Conservation (phyloP, 192 early-diverging fungal species). For the Diversispora eburnea region DNA sequence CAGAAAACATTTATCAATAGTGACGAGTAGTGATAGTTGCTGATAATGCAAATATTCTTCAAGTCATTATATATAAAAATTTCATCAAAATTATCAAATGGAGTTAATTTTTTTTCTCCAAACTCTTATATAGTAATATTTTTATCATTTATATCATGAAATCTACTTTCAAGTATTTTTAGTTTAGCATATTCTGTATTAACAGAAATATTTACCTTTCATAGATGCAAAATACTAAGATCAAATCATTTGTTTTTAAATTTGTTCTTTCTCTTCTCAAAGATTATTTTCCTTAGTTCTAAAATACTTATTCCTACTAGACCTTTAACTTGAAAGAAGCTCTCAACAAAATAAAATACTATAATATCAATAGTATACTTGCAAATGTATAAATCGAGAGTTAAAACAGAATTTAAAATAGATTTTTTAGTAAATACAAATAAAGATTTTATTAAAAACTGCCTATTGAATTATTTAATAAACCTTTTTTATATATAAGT, state of each 20-base stretch:
- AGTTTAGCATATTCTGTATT: conserved; percentile 21
- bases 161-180: conserved; percentile 25
- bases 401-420: conserved; percentile 5
- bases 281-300: conserved; percentile 14
- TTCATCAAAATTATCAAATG: conserved; percentile 19
- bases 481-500: conserved; percentile 16
- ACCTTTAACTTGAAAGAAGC: conserved; percentile 9
- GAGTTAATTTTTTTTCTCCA: conserved; percentile 6
- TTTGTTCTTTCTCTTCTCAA: conserved; percentile 22
- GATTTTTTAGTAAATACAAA: conserved; percentile 18
- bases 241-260: conserved; percentile 25
- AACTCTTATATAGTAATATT: conserved; percentile 24
- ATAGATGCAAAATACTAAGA: conserved; percentile 5
- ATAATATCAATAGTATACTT: conserved; percentile 15
- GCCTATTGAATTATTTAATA: not conserved
- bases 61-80: conserved; percentile 12
- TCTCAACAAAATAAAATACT: conserved; percentile 22
- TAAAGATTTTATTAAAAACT: conserved; percentile 18
- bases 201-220: conserved; percentile 18
- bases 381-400: conserved; percentile 22
- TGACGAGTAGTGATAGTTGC: not conserved
- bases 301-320: conserved; percentile 2
- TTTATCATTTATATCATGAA: conserved; percentile 1
- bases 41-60: not conserved
- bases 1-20: not conserved